Evolutionary conservation across 352 stramenopile species (phyloP), one percentile per base, ranked within the genome.

Genomic region (Sclerospora graminicola): DNA sequence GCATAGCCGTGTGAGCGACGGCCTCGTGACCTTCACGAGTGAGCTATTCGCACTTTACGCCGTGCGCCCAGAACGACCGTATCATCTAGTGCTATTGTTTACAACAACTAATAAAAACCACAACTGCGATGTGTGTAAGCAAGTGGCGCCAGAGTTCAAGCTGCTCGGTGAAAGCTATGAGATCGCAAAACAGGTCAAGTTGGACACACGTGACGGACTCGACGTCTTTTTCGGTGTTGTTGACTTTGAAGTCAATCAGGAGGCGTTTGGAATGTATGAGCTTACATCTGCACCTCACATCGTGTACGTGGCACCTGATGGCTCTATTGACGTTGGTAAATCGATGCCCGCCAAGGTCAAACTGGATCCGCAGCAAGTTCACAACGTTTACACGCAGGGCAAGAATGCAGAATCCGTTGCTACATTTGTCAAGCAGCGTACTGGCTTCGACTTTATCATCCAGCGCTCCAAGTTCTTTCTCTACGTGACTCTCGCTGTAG

Each of bases 221-320:
- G 77, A 88, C 24, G 53, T 92, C 6, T 79, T 84, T 49, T 92
- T 86, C 37, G 76, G 45, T 36, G 38, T 89, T 38, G 75, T 85
- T 24, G 77, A 92, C 54, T 89, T 85, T 63, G 75, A 87, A 26
- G 23, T 42, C 15, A 86, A 84, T 53, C 70, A 82, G 51, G 46
- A 72, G 13, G 61, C 69, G 7, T 91, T 87, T 45, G 72, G 67
- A 27, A 60, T 82, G 44, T 82, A 83, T 55, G 81, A 80, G 19
- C 82, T 84, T 29, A 89, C 81, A 15, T 87, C 74, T 20, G 81
- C 79, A 15, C 81, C 81, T 10, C 77, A 89, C 41, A 52, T 92
- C 26, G 59, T 74, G 34, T 90, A 92, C 54, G 41, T 90, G 14
- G 74, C 51, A 15, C 81, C 81, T 8, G 73, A 90, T 48, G 63